Evolutionary conservation across 345 rosid species (phyloP).

Genomic region (Citrus sinensis): DNA sequence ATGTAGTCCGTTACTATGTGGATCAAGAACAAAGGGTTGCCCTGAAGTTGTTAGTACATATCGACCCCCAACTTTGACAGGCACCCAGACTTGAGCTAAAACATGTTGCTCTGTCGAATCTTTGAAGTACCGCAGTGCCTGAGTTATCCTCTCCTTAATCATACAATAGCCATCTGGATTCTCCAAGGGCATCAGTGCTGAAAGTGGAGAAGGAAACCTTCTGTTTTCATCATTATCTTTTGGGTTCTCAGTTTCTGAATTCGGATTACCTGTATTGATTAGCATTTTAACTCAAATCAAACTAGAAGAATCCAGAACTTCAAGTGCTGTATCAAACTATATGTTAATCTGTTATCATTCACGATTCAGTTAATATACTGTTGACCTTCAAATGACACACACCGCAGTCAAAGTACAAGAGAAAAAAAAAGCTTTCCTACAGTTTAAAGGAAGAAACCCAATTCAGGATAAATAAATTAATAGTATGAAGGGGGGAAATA

Average conservation of each 20-base stretch:
- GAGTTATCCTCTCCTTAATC: slow-evolving; percentile 85
- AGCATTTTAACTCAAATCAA: slow-evolving; percentile 10
- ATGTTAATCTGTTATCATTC: not conserved
- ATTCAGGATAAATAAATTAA: not conserved
- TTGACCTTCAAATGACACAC: not conserved
- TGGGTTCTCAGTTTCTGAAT: slow-evolving; percentile 30
- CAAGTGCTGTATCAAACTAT: not conserved
- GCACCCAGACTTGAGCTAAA: slow-evolving; percentile 95
- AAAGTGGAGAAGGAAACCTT: slow-evolving; percentile 46
- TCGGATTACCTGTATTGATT: slow-evolving; percentile 43
- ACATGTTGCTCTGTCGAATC: slow-evolving; percentile 82
- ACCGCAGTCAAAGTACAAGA: not conserved
- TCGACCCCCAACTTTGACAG: slow-evolving; percentile 56
- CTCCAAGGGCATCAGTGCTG: slow-evolving; percentile 47
- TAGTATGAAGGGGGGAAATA: too few species aligned
- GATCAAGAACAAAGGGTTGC: slow-evolving; percentile 87
- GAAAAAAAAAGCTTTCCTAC: too few species aligned
- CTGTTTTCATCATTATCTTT: slow-evolving; percentile 36
- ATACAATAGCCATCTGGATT: slow-evolving; percentile 57
- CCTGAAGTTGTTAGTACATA: slow-evolving; percentile 77
- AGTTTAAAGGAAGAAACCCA: not conserved
- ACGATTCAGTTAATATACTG: not conserved
- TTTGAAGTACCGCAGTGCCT: slow-evolving; percentile 72
- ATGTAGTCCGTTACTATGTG: slow-evolving; percentile 65
- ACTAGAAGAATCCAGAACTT: not conserved